A percentile compares a stretch with the other conserved stretches of the same genome.
Conservation (phyloP, 1,139 yeast species). For the Entelexis sorbosivorans region DNA sequence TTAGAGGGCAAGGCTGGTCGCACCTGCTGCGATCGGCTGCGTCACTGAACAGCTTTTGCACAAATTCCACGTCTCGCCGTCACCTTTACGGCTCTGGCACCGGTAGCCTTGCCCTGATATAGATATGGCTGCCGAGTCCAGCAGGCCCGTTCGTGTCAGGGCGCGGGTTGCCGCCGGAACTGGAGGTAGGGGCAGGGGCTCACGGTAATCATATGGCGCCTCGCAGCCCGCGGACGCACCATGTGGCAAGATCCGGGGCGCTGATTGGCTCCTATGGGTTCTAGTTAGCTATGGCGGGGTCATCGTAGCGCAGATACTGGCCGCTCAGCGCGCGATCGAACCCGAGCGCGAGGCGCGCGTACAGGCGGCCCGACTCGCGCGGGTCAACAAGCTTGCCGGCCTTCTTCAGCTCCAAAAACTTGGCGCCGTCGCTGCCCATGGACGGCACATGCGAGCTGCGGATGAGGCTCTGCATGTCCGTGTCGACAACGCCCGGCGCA, state of each 20-base stretch:
- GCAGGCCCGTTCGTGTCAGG: not conserved
- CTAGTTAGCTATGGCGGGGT: conserved; percentile 1
- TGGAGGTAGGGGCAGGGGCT: not conserved
- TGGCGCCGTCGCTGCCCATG: conserved; percentile 46
- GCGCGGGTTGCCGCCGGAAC: not conserved
- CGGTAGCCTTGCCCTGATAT: not conserved
- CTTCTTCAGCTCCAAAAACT: conserved; percentile 50
- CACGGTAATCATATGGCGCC: not conserved
- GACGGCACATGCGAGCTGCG: conserved; percentile 47
- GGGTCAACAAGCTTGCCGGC: conserved; percentile 51
- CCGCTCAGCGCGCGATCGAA: conserved; percentile 44
- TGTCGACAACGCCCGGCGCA: conserved; percentile 92
- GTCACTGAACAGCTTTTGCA: not conserved
- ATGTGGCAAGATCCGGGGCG: not conserved
- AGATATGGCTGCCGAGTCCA: not conserved
- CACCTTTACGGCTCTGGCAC: not conserved
- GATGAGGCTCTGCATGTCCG: conserved; percentile 71
- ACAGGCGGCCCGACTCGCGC: conserved; percentile 56
- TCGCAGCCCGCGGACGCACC: not conserved
- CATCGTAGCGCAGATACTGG: conserved; percentile 42
- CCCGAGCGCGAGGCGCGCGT: conserved; percentile 48
- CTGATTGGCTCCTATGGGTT: not conserved
- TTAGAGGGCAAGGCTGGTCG: not conserved
- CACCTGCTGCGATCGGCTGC: not conserved
- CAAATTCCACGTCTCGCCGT: not conserved